phyloP scores from a whole-genome alignment of 306 rosid species.

The Boehmeria nivea region DNA sequence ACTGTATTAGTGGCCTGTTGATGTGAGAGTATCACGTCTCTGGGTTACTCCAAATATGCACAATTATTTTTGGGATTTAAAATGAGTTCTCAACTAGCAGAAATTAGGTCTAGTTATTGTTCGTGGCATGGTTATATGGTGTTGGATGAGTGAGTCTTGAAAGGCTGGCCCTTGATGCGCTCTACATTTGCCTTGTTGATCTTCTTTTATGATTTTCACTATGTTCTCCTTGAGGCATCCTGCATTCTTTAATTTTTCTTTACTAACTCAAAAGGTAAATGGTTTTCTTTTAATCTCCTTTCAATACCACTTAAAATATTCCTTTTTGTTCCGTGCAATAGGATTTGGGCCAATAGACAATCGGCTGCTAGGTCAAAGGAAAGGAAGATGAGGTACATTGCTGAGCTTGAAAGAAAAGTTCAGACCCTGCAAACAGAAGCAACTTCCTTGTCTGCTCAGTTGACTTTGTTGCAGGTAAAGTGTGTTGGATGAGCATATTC shows the following conservation, averaged over 20 bases:
- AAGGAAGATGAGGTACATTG: slow-evolving; percentile 95
- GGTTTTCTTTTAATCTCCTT: not conserved
- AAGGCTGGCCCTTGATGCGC: not conserved
- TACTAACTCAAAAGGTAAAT: not conserved
- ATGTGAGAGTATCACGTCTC: too few species aligned
- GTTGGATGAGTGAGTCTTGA: not conserved
- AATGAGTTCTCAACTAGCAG: too few species aligned
- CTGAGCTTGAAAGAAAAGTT: slow-evolving; percentile 93
- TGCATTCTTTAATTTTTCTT: not conserved
- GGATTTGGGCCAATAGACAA: slow-evolving; percentile 99
- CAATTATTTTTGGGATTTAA: too few species aligned
- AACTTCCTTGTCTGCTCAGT: slow-evolving; percentile 86
- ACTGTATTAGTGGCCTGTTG: too few species aligned
- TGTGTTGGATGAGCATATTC: not conserved
- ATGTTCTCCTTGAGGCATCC: not conserved
- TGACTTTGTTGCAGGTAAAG: slow-evolving; percentile 83
- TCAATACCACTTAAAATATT: slow-evolving; percentile 6
- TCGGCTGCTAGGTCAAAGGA: slow-evolving; percentile 98
- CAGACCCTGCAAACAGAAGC: slow-evolving; percentile 95
- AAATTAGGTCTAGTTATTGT: not conserved
- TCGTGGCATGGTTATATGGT: not conserved
- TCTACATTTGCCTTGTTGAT: not conserved
- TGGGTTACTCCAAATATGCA: too few species aligned
- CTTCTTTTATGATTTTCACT: not conserved
- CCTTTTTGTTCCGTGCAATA: slow-evolving; percentile 24